phyloP scores from a whole-genome alignment of 768 basidiomycete species.

The Podaxis sp. region DNA sequence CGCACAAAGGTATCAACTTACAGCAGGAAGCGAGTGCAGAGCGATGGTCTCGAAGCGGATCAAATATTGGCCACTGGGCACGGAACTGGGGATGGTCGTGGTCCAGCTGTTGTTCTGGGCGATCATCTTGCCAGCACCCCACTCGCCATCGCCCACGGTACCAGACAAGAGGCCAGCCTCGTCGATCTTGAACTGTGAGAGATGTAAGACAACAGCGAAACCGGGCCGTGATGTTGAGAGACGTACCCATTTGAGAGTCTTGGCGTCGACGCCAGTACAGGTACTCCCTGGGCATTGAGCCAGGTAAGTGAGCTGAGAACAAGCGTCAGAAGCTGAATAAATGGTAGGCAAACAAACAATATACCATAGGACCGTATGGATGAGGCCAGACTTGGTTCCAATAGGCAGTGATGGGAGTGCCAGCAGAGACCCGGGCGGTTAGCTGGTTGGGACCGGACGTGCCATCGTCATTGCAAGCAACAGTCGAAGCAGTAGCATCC shows the following conservation, averaged over 20 bases:
- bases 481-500: slow-evolving; percentile 33
- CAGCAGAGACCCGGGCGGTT: slow-evolving; percentile 43
- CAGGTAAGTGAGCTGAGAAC: slow-evolving; percentile 39
- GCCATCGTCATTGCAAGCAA: slow-evolving; percentile 50
- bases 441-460: slow-evolving; percentile 39
- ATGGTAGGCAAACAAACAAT: not conserved
- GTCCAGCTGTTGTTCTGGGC: slow-evolving; percentile 46
- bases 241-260: slow-evolving; percentile 42
- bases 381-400: slow-evolving; percentile 50
- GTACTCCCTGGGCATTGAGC: slow-evolving; percentile 43
- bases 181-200: slow-evolving; percentile 44
- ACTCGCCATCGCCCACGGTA: slow-evolving; percentile 37
- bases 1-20: slow-evolving; percentile 24
- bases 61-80: slow-evolving; percentile 44
- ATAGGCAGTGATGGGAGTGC: slow-evolving; percentile 41
- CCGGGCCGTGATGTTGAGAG: not conserved
- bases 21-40: slow-evolving; percentile 52
- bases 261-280: slow-evolving; percentile 40
- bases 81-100: slow-evolving; percentile 41
- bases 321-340: not conserved
- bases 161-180: slow-evolving; percentile 46
- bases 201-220: not conserved
- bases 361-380: slow-evolving; percentile 42
- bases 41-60: slow-evolving; percentile 53
- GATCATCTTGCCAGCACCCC: slow-evolving; percentile 47